Evolutionary conservation across 2,329 filamentous ascomycete species (phyloP).

Genomic region (Clonostachys chloroleuca): DNA sequence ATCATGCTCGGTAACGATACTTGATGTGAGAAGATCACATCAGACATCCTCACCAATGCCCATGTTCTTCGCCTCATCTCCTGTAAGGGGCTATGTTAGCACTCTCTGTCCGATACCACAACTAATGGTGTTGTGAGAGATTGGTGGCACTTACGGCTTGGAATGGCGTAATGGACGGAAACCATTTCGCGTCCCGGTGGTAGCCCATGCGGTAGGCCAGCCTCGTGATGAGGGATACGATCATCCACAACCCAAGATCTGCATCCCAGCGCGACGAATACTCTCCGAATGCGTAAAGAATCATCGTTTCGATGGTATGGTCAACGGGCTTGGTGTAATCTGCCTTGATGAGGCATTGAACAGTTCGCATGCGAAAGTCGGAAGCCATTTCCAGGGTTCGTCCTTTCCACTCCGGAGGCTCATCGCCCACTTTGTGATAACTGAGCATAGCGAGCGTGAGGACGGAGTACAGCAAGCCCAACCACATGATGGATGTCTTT

Average conservation of each 20-base stretch:
- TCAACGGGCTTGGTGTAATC: conserved; percentile 74
- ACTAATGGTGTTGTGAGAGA: not conserved
- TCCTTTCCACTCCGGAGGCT: conserved; percentile 75
- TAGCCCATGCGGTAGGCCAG: conserved; percentile 68
- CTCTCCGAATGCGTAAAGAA: conserved; percentile 73
- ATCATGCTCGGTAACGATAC: conserved; percentile 65
- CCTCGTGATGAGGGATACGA: conserved; percentile 50
- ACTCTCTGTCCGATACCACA: not conserved
- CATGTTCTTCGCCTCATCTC: conserved; percentile 69
- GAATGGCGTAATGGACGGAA: conserved; percentile 66
- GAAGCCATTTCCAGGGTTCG: conserved; percentile 53
- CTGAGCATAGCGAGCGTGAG: conserved; percentile 75
- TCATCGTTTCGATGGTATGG: conserved; percentile 73
- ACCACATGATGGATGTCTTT: conserved; percentile 72
- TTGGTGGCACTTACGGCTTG: conserved; percentile 48
- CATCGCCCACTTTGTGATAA: conserved; percentile 74
- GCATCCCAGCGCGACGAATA: conserved; percentile 70
- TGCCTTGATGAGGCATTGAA: conserved; percentile 71
- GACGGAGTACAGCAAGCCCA: conserved; percentile 72
- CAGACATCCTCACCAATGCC: conserved; percentile 68
- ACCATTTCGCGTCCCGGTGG: conserved; percentile 73
- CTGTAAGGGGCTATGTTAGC: conserved; percentile 15
- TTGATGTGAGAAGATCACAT: conserved; percentile 75
- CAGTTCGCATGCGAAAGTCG: conserved; percentile 67
- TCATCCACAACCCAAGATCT: conserved; percentile 62